Evolutionary conservation across 139 green algal species (phyloP).

Genomic region (Asterochloris erici): DNA sequence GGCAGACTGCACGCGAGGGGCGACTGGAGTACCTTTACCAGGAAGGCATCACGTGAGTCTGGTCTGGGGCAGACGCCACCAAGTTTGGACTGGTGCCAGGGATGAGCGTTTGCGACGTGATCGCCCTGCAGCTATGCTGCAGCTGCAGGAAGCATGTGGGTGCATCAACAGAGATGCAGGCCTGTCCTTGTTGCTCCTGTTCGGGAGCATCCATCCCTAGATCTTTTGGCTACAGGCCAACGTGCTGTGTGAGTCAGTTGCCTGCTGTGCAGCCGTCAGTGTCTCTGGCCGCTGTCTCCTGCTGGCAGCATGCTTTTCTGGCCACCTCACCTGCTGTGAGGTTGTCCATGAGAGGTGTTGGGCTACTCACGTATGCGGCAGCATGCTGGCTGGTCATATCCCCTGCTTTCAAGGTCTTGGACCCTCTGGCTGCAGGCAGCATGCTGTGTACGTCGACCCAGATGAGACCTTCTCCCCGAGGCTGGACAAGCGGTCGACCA

Average conservation of each 20-base stretch:
- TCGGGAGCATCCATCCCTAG: not conserved
- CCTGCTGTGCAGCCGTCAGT: not conserved
- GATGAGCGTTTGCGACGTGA: not conserved
- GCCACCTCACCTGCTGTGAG: too few relatives aligned
- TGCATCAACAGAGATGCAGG: not conserved
- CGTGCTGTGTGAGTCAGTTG: not conserved
- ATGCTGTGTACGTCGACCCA: too few relatives aligned
- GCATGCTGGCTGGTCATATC: too few relatives aligned
- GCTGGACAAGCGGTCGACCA: too few relatives aligned
- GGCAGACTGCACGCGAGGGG: slow-evolving; percentile 8
- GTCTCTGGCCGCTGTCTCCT: too few relatives aligned
- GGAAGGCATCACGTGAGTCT: slow-evolving; percentile 1
- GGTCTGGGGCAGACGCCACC: not conserved
- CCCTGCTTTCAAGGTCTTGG: too few relatives aligned
- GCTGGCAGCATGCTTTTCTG: too few relatives aligned
- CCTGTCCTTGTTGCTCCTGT: not conserved
- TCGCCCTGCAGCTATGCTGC: not conserved
- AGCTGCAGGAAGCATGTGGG: not conserved
- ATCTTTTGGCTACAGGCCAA: not conserved
- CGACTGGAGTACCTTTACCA: slow-evolving; percentile 14
- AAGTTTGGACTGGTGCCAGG: not conserved
- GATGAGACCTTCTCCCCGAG: too few relatives aligned
- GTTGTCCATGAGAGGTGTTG: too few relatives aligned
- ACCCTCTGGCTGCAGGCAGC: too few relatives aligned
- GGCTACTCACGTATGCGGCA: too few relatives aligned